These are phyloP conservation scores for Coniochaeta sp. DNA, from an alignment of 2,329 filamentous ascomycete species.

Conservation along the genomic window DNA sequence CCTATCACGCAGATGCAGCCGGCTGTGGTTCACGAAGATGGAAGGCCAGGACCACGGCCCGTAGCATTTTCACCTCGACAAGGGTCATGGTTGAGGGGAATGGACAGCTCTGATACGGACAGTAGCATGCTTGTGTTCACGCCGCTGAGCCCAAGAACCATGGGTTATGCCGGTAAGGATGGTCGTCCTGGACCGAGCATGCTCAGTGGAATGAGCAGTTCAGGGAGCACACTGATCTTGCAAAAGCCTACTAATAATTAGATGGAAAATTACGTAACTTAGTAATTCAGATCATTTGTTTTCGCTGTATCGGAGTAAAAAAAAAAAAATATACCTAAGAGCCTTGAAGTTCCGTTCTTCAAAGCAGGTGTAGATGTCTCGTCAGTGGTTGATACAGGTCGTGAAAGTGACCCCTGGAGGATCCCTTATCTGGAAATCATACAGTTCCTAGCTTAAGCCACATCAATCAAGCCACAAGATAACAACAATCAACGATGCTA, in stretches of 20 bases:
- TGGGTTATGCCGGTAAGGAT: background rate
- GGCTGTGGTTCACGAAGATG: background rate
- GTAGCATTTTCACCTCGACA: background rate
- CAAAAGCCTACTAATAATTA: background rate
- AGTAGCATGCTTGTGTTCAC: background rate
- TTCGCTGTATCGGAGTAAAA: no score
- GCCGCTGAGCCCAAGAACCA: background rate
- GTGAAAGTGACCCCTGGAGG: no score
- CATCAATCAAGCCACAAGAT: background rate
- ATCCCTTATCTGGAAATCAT: no score
- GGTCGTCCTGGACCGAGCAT: background rate
- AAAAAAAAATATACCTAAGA: no score
- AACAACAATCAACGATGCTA: background rate
- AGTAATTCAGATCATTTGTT: no score
- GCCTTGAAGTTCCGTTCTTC: no score
- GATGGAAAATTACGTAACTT: no score
- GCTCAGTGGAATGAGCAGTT: conserved; percentile 2
- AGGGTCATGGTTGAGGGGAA: background rate
- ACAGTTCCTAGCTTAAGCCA: no score
- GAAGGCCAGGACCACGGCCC: background rate
- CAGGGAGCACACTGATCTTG: conserved; percentile 4
- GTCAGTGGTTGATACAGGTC: no score
- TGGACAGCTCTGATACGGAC: background rate
- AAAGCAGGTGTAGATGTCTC: no score
- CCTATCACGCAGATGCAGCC: background rate